phyloP scores from a whole-genome alignment of 1,139 yeast species.

The Candida sanyaensis region DNA sequence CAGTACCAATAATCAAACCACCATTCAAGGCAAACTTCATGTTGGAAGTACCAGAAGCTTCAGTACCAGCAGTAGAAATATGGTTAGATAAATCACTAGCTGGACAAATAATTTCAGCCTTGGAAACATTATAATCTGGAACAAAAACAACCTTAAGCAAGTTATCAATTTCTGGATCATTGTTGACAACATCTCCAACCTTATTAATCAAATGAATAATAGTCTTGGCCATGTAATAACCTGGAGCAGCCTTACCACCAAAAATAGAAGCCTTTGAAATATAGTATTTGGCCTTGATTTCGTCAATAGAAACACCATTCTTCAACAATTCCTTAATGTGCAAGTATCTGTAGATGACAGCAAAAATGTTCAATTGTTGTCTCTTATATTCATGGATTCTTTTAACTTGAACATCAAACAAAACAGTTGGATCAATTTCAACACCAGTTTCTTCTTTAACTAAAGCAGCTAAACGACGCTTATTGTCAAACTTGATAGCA shows the following conservation, averaged over 20 bases:
- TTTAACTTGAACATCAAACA: slow-evolving; percentile 92
- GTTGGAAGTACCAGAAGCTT: slow-evolving; percentile 94
- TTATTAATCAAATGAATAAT: slow-evolving; percentile 83
- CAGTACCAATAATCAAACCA: slow-evolving; percentile 92
- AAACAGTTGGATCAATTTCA: slow-evolving; percentile 69
- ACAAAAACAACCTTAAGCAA: slow-evolving; percentile 83
- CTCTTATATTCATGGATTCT: slow-evolving; percentile 96
- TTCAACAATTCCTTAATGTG: slow-evolving; percentile 68
- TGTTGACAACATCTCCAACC: slow-evolving; percentile 79
- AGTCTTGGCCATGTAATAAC: slow-evolving; percentile 91
- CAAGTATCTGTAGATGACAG: slow-evolving; percentile 82
- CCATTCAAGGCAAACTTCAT: slow-evolving; percentile 96
- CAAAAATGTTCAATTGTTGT: slow-evolving; percentile 90
- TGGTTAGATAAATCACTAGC: slow-evolving; percentile 92
- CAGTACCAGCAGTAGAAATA: slow-evolving; percentile 98
- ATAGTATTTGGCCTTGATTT: slow-evolving; percentile 60
- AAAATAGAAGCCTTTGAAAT: slow-evolving; percentile 78
- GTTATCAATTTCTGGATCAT: slow-evolving; percentile 72
- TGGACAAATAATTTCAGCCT: slow-evolving; percentile 88
- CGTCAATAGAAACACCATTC: slow-evolving; percentile 47
- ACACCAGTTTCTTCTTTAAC: slow-evolving; percentile 68
- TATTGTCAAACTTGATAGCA: slow-evolving; percentile 68
- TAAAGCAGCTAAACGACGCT: slow-evolving; percentile 66
- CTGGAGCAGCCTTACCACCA: slow-evolving; percentile 98
- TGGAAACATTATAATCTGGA: slow-evolving; percentile 91